Conservation (phyloP, 2,329 filamentous ascomycete species). For the Pseudogymnoascus sp. region DNA sequence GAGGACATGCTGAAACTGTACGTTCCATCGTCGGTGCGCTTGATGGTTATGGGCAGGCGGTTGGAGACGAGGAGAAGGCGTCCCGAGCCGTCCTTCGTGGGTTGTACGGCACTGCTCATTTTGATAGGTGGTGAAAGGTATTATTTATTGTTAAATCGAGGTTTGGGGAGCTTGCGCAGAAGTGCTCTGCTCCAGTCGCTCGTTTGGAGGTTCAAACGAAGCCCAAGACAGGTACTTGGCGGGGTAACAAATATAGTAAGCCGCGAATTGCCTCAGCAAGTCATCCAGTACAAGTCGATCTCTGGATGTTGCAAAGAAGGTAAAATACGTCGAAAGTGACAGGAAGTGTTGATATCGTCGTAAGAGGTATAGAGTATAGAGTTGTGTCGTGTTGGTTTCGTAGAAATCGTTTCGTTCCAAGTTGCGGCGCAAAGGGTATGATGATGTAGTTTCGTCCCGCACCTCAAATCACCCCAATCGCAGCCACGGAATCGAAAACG, state of each 20-base stretch:
- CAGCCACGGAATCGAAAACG: neutral
- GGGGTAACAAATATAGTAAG: neutral
- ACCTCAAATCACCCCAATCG: constrained; percentile 1
- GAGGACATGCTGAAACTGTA: constrained; percentile 97
- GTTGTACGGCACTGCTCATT: neutral
- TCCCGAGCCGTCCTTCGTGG: constrained; percentile 14
- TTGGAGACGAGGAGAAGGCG: constrained; percentile 83
- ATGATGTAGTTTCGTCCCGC: constrained; percentile 1
- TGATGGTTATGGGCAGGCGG: constrained; percentile 92
- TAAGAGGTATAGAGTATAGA: neutral
- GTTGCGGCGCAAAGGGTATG: constrained; percentile 5
- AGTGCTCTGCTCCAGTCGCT: neutral
- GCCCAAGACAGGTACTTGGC: neutral
- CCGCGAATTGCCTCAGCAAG: neutral
- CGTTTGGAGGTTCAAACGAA: neutral
- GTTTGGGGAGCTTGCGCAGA: neutral
- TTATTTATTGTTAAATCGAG: neutral
- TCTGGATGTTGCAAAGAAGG: neutral
- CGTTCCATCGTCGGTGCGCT: constrained; percentile 80
- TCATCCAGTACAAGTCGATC: neutral
- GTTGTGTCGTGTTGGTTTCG: neutral
- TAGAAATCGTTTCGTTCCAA: neutral
- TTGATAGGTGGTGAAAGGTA: neutral
- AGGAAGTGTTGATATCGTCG: neutral
- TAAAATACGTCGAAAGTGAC: neutral